Evolutionary conservation across 495 filamentous ascomycete species (phyloP), one percentile per base, ranked within the genome.

Genomic region (Filosporella fistucella): DNA sequence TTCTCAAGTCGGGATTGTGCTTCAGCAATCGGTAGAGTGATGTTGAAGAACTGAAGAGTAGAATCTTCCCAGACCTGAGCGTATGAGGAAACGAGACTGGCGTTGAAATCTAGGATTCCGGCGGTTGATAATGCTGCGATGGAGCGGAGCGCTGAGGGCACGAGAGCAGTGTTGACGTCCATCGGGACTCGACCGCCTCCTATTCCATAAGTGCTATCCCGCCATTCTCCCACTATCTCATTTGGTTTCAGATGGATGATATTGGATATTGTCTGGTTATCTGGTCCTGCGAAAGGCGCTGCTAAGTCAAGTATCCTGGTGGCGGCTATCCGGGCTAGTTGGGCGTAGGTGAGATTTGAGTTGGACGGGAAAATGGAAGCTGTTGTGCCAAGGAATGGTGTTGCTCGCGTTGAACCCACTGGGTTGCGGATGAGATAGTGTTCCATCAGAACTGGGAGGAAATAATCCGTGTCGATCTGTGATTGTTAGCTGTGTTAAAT

Each of bases 141-240:
- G 6, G 80, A 66, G 4, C 72, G 69, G 1, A 85, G 64, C 13
- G 76, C 80, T 13, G 81, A 80, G 1, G 81, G 81, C 0, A 74
- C 74, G 3, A 85, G 61, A 18, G 77, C 81, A 7, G 77, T 78
- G 50, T 84, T 85, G 13, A 85, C 81, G 49, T 84, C 78, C 59
- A 76, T 84, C 0, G 81, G 81, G 34, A 83, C 75, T 6, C 77
- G 71, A 16, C 80, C 81, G 21, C 78, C 77, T 9, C 81, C 81
- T 28, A 84, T 68, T 4, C 81, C 80, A 37, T 76, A 77, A 12
- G 59, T 69, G 44, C 71, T 78, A 39, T 84, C 81, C 55, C 81
- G 65, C 81, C 81, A 85, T 56, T 84, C 57, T 3, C 81, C 81
- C 1, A 81, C 77, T n/a, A 69, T 55, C 52, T 82, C 63, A 13